phyloP scores from a whole-genome alignment of 306 rosid species.

The Alnus rubra region DNA sequence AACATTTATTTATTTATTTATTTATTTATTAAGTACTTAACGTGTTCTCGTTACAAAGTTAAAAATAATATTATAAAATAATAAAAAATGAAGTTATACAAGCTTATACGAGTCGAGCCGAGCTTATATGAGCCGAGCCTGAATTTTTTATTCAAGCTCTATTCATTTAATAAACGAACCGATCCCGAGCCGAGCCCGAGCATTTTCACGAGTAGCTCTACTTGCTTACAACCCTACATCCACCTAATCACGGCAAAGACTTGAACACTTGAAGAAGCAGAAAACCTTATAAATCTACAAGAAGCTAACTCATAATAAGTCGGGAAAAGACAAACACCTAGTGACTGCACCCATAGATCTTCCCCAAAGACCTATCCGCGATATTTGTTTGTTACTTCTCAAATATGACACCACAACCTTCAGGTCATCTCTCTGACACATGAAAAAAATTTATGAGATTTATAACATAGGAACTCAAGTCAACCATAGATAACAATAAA shows the following conservation, averaged over 20 bases:
- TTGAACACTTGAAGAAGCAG: neutral
- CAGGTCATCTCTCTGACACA: conserved; percentile 84
- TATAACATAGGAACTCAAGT: conserved; percentile 19
- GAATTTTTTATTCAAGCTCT: too few relatives aligned
- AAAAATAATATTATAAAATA: too few relatives aligned
- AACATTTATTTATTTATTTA: too few relatives aligned
- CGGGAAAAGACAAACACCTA: conserved; percentile 52
- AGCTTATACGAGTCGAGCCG: too few relatives aligned
- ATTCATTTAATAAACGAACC: too few relatives aligned
- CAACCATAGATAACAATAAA: conserved; percentile 23
- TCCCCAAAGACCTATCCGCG: conserved; percentile 94
- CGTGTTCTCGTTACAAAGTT: too few relatives aligned
- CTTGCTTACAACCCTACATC: too few relatives aligned
- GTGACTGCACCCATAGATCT: conserved; percentile 99
- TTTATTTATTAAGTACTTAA: too few relatives aligned
- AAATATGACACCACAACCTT: conserved; percentile 79
- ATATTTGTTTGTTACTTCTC: conserved; percentile 76
- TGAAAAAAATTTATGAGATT: conserved; percentile 14
- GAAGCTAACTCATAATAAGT: conserved; percentile 6
- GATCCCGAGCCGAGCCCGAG: too few relatives aligned
- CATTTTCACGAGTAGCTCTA: too few relatives aligned
- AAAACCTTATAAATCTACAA: neutral
- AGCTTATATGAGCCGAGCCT: too few relatives aligned
- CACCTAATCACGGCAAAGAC: neutral
- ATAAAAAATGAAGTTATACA: too few relatives aligned